A percentile compares a stretch with the other conserved stretches of the same genome.
phyloP scores from a whole-genome alignment of 106 monocot species.

The Dioscorea dumetorum region DNA sequence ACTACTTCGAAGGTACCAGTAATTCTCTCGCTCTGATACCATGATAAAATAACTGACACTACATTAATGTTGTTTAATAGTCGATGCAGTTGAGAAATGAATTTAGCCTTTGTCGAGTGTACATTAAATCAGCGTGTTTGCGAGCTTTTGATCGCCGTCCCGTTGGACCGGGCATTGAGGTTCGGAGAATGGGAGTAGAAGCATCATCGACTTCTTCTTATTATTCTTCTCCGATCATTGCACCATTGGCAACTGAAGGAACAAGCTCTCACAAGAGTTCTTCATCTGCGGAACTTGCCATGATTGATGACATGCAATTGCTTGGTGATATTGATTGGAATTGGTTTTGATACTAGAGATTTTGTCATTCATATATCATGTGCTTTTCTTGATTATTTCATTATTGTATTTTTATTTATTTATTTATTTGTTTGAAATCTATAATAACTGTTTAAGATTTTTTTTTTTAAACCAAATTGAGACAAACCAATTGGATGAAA shows the following conservation, averaged over 20 bases:
- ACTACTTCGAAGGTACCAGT: neutral
- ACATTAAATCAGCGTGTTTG: conserved; percentile 32
- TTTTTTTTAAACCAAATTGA: too few species aligned
- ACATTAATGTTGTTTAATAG: too few species aligned
- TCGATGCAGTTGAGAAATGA: conserved; percentile 42
- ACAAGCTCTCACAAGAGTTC: conserved; percentile 5
- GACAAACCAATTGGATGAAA: too few species aligned
- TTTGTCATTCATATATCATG: too few species aligned
- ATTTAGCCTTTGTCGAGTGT: conserved; percentile 70
- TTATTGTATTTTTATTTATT: too few species aligned
- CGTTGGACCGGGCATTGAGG: neutral
- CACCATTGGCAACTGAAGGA: neutral
- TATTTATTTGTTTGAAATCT: too few species aligned
- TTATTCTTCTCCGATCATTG: neutral
- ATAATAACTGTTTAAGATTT: too few species aligned
- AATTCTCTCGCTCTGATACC: neutral
- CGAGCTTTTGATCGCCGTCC: conserved; percentile 64
- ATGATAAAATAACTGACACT: too few species aligned
- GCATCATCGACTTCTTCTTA: too few species aligned
- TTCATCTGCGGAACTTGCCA: conserved; percentile 2
- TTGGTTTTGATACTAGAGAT: neutral
- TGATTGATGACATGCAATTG: neutral
- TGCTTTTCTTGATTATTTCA: too few species aligned
- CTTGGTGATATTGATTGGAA: neutral
- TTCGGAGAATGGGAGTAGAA: neutral